Conservation (phyloP, 2,329 filamentous ascomycete genomes). For the Calycina marina region DNA sequence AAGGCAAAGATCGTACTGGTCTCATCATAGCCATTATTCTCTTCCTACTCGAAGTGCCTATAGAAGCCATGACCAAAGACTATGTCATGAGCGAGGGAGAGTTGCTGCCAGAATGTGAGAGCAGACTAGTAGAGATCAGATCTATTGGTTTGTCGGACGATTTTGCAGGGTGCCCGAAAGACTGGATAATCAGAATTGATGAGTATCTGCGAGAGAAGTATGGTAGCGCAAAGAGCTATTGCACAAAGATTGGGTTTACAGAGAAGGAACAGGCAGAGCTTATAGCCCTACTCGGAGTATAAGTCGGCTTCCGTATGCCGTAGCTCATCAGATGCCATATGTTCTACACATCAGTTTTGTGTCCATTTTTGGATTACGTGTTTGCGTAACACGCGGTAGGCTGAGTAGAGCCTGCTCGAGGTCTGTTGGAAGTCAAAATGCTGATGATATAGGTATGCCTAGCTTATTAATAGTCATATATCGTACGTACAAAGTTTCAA, state of each 20-base stretch:
- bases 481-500: too few relatives aligned
- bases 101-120: constrained; percentile 44
- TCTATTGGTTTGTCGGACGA: constrained; percentile 59
- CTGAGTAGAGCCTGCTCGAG: too few relatives aligned
- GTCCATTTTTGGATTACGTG: too few relatives aligned
- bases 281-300: constrained; percentile 4
- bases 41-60: constrained; percentile 43
- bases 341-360: too few relatives aligned
- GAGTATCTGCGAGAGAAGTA: constrained; percentile 44
- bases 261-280: constrained; percentile 17
- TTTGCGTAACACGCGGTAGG: too few relatives aligned
- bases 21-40: constrained; percentile 55
- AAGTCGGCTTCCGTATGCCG: too few relatives aligned
- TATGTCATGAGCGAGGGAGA: constrained; percentile 53
- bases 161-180: constrained; percentile 51
- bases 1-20: constrained; percentile 77
- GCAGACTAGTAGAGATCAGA: constrained; percentile 51
- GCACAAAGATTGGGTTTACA: constrained; percentile 46
- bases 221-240: constrained; percentile 52
- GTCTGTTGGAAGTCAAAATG: too few relatives aligned
- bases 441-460: too few relatives aligned
- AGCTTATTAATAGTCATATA: too few relatives aligned
- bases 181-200: constrained; percentile 46
- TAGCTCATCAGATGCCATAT: too few relatives aligned
- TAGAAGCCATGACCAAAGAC: constrained; percentile 50